Base-by-base conservation (phyloP, 179 eudicot genomes). In the Gypsophila paniculata region DNA sequence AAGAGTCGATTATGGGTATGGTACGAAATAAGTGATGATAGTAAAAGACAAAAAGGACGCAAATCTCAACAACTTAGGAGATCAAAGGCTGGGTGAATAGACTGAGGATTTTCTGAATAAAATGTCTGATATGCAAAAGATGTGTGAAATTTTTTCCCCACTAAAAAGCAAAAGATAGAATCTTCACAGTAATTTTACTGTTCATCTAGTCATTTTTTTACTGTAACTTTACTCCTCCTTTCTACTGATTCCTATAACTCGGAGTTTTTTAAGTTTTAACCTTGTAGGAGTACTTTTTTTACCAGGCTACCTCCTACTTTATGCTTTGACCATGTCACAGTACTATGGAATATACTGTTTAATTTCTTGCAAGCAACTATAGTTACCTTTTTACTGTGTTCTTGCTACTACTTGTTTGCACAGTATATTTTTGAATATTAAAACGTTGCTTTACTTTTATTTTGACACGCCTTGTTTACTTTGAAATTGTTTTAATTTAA, bases 181-280 rank as follows among this genome's bases (percentile, higher is more conserved):
- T 82, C 80, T 85, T 69, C 65, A 75, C 81, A 72, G 73, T 80
- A 81, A 53, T 74, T 81, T 51, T 32, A 78, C 81, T 78, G 75
- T 73, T 78, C 55, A 61, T 9, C 5, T 5, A 38, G 19, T 52
- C 22, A 21, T 63, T 48, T 61, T 77, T 55, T 9, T 48, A 29
- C 36, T 75, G 46, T 42, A 42, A 42, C 46, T 67, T 39, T 74
- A 52, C 69, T 83, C 53, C 61, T 53, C 38, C 57, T 34, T 1
- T 29, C 18, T 49, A 52, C 77, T 75, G 71, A 83, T 86, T 84
- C 34, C 86, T 57, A 82, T 75, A 86, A 81, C 89, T 82, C 51
- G 26, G 73, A 79, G 72, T 84, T 67, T 57, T 49, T 57, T 49
- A 51, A 17, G 14, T 42, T 42, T 42, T 42, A 6, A 42, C 46